These are phyloP conservation scores for Phytophthora capsici DNA, from an alignment of 352 stramenopile genomes.

Conservation along the genomic window DNA sequence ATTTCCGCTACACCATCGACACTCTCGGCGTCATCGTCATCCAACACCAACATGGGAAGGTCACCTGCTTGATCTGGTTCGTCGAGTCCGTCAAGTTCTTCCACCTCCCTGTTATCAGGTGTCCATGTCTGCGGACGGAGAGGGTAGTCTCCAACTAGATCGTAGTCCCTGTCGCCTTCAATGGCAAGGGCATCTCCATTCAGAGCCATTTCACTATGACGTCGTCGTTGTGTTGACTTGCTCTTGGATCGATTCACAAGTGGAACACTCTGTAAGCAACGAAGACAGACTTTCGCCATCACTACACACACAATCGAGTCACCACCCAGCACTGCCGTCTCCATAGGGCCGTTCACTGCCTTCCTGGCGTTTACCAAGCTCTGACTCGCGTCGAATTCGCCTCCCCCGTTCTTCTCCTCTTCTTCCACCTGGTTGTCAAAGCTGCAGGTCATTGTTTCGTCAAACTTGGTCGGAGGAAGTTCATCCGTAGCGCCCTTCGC, in stretches of 20 bases:
- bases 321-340: constrained; percentile 32
- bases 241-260: constrained; percentile 43
- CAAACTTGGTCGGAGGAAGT: constrained; percentile 22
- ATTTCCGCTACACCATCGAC: constrained; percentile 41
- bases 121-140: constrained; percentile 38
- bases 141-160: constrained; percentile 2
- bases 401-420: constrained; percentile 11
- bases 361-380: constrained; percentile 39
- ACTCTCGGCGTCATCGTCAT: constrained; percentile 42
- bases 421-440: constrained; percentile 36
- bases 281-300: constrained; percentile 66
- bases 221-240: constrained; percentile 28
- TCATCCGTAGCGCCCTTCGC: constrained; percentile 13
- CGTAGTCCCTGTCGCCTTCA: constrained; percentile 4
- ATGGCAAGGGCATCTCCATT: constrained; percentile 1
- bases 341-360: constrained; percentile 24
- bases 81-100: constrained; percentile 38
- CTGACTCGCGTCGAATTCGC: constrained; percentile 29
- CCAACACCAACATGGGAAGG: constrained; percentile 44
- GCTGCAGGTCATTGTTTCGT: constrained; percentile 40
- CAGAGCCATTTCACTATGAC: constrained; percentile 29
- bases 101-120: constrained; percentile 25
- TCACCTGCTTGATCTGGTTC: constrained; percentile 10
- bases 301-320: constrained; percentile 47
- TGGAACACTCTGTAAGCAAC: constrained; percentile 59